Conservation (phyloP, 306 rosid genomes). For the Urtica urens region DNA sequence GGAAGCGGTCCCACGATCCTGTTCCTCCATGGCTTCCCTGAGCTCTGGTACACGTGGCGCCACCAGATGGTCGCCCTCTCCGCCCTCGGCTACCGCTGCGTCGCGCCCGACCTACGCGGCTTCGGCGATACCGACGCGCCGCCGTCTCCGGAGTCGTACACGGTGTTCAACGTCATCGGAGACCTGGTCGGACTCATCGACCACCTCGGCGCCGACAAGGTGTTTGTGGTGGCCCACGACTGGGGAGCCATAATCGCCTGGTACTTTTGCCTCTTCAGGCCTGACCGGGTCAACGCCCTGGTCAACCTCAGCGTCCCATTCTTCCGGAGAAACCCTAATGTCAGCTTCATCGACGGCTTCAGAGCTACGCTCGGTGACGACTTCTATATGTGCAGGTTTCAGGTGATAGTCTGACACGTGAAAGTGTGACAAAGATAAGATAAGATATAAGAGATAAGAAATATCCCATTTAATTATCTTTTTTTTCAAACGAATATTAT, state of each 20-base stretch:
- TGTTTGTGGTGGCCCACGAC: slow-evolving; percentile 19
- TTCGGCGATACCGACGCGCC: slow-evolving; percentile 19
- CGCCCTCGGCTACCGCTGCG: slow-evolving; percentile 10
- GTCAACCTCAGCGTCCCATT: slow-evolving; percentile 21
- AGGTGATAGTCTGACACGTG: slow-evolving; percentile 9
- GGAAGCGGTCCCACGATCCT: slow-evolving; percentile 15
- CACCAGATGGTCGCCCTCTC: slow-evolving; percentile 13
- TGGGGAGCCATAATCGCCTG: slow-evolving; percentile 19
- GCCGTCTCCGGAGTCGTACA: slow-evolving; percentile 6
- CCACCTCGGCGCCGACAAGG: slow-evolving; percentile 10
- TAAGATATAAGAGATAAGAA: too few relatives aligned
- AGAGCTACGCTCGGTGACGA: slow-evolving; percentile 15
- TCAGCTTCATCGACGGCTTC: neutral
- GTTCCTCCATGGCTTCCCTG: slow-evolving; percentile 22
- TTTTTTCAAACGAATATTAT: too few relatives aligned
- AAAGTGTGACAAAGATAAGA: too few relatives aligned
- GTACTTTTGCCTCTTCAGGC: slow-evolving; percentile 17
- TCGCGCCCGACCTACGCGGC: slow-evolving; percentile 26
- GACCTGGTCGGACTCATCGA: slow-evolving; percentile 15
- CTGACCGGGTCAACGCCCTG: slow-evolving; percentile 18
- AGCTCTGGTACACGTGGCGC: slow-evolving; percentile 24
- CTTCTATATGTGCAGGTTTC: slow-evolving; percentile 19
- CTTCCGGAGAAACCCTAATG: slow-evolving; percentile 10
- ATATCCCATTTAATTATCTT: too few relatives aligned
- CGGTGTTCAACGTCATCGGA: slow-evolving; percentile 14